Conservation (phyloP, 352 stramenopile species). For the Globisporangium orthogonon region DNA sequence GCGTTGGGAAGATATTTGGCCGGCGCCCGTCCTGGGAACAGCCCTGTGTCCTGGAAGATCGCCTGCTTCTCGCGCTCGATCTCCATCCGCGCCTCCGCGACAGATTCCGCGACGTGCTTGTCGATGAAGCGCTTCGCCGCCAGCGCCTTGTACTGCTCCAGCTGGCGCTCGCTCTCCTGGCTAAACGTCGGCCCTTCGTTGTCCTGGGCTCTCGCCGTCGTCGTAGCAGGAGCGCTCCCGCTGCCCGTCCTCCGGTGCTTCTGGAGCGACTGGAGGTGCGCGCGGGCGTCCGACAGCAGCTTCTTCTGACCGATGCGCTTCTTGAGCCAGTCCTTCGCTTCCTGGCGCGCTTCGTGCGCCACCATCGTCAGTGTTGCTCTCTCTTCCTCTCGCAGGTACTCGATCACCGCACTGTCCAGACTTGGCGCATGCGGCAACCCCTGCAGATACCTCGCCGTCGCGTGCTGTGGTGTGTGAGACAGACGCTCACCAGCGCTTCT, state of each 20-base stretch:
- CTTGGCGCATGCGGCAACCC: constrained; percentile 19
- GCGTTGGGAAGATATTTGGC: not conserved
- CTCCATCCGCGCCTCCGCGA: constrained; percentile 46
- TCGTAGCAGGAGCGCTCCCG: constrained; percentile 20
- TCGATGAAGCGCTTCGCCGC: constrained; percentile 67
- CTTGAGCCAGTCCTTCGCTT: constrained; percentile 62
- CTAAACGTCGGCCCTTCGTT: constrained; percentile 1
- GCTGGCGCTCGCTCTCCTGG: constrained; percentile 27
- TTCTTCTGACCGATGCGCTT: constrained; percentile 78
- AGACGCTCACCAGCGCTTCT: constrained; percentile 6
- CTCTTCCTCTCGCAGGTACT: constrained; percentile 55
- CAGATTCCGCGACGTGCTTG: constrained; percentile 61
- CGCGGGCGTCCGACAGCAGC: constrained; percentile 55
- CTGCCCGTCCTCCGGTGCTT: constrained; percentile 40
- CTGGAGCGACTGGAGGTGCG: constrained; percentile 38
- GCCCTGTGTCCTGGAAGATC: constrained; percentile 57
- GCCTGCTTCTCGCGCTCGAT: constrained; percentile 69
- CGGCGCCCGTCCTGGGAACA: constrained; percentile 34
- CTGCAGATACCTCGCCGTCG: constrained; percentile 10
- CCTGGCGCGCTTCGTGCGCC: constrained; percentile 51
- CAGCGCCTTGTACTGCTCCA: constrained; percentile 43
- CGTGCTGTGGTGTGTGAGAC: not conserved
- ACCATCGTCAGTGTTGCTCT: constrained; percentile 57
- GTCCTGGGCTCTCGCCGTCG: constrained; percentile 1
- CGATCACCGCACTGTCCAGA: constrained; percentile 24